Percentiles rank a stretch among this genome's conserved stretches.
These are phyloP conservation scores for Puccinia hordei DNA, from an alignment of 1,284 basidiomycete species.

Conservation along the genomic window DNA sequence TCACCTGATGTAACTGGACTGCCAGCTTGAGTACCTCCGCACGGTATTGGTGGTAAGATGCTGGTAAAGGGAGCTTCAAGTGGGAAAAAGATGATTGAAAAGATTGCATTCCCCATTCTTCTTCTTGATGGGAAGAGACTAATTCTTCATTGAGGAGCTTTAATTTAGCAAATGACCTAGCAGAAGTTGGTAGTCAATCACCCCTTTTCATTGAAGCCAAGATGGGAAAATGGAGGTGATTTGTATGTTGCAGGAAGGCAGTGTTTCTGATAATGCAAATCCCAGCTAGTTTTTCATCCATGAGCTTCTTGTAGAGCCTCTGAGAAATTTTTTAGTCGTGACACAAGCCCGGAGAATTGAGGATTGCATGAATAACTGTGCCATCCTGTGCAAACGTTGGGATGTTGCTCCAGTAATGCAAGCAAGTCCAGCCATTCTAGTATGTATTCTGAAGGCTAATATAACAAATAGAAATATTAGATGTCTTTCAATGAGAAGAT, in stretches of 20 bases:
- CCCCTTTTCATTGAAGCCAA: not conserved
- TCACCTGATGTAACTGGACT: not conserved
- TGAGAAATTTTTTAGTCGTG: not conserved
- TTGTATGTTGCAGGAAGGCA: not conserved
- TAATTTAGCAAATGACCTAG: not conserved
- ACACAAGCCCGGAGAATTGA: slow-evolving; percentile 5
- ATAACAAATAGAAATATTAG: not conserved
- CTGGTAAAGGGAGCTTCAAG: not conserved
- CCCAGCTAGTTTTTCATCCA: not conserved
- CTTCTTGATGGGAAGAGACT: not conserved
- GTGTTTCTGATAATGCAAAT: not conserved
- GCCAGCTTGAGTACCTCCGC: not conserved
- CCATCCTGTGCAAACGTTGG: not conserved
- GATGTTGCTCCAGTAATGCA: slow-evolving; percentile 6
- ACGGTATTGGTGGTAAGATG: not conserved
- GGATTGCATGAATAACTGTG: not conserved
- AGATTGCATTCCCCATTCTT: slow-evolving; percentile 10
- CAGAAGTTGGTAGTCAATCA: not conserved
- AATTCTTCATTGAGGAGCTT: not conserved
- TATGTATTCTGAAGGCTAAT: slow-evolving; percentile 6
- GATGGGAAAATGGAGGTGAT: not conserved
- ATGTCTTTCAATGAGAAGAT: not conserved
- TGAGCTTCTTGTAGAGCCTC: not conserved
- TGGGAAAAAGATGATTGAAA: not conserved
- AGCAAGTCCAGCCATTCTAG: slow-evolving; percentile 7